Evolutionary conservation across 2,329 filamentous ascomycete genomes (phyloP), one percentile per base, ranked within the genome.

Genomic region (Pseudonectria buxi): DNA sequence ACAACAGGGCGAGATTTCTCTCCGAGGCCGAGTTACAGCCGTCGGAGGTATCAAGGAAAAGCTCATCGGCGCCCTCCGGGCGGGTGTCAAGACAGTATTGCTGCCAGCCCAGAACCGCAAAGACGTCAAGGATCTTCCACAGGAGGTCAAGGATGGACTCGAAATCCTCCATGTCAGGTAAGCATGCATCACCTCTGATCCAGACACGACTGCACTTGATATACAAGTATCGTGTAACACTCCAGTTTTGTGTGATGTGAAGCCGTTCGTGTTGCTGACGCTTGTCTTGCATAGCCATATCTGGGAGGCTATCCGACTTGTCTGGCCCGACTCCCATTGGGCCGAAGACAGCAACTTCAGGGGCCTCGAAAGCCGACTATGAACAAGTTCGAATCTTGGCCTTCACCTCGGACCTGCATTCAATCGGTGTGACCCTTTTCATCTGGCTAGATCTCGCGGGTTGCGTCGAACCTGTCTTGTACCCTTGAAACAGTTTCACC

Each of bases 21-120:
- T 98, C 16, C 78, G 92, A 28, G 92, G 92, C 14, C 80, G 88
- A 46, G 84, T 98, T 37, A 86, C 92, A 63, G 87, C 90, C 16
- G 92, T 98, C 25, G 92, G 92, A 35, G 92, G 92, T 13, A 96
- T 98, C 67, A 95, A 96, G 65, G 90, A 98, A 76, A 98, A 98
- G 63, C 72, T 96, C 35, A 96, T 98, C 56, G 92, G 92, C 14
- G 92, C 92, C 7, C 71, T 94, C 56, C 76, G 90, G 36, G 92
- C 92, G 2, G 92, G 92, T 18, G 90, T 98, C 43, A 94, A 95
- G 72, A 90, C 86, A 24, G 90, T 98, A 7, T 61, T 98, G 41
- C 68, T 98, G 7, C 92, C 92, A 3, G 76, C 82, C 24, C 83
- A 86, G 49, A 98, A 98, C 59, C 76, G 81, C 45, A 96, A 96